Evolutionary conservation across 2,329 filamentous ascomycete genomes (phyloP).

Genomic region (Blastomyces silverae): DNA sequence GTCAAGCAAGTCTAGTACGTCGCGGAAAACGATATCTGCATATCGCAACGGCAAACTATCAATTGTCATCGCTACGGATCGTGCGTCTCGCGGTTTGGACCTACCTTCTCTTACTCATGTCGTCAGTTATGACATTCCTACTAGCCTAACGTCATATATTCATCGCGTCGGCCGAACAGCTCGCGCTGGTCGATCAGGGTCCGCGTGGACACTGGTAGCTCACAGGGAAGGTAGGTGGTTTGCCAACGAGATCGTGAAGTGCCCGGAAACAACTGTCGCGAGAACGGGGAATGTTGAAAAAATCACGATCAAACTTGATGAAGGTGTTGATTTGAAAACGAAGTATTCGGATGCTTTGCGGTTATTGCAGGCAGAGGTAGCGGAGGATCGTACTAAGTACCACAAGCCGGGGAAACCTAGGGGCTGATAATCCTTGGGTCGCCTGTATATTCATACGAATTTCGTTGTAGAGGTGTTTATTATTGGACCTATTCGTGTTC

Average conservation of each 20-base stretch:
- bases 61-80: constrained; percentile 82
- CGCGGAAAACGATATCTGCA: constrained; percentile 59
- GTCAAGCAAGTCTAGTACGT: constrained; percentile 64
- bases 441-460: background rate
- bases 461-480: background rate
- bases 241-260: constrained; percentile 68
- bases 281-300: constrained; percentile 28
- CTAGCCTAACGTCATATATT: constrained; percentile 73
- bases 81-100: constrained; percentile 87
- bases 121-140: constrained; percentile 87
- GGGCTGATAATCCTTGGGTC: background rate
- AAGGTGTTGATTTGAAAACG: constrained; percentile 26
- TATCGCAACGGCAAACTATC: constrained; percentile 59
- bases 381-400: background rate
- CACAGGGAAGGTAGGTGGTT: constrained; percentile 87
- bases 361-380: constrained; percentile 35
- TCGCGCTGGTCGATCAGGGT: constrained; percentile 65
- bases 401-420: background rate
- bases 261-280: constrained; percentile 31
- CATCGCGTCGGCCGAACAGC: constrained; percentile 90
- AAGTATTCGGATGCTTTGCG: constrained; percentile 33
- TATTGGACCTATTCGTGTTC: background rate
- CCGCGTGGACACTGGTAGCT: constrained; percentile 79
- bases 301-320: constrained; percentile 29
- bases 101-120: constrained; percentile 72